Conservation (phyloP, 495 filamentous ascomycete genomes). For the Xanthoparmelia taractica region DNA sequence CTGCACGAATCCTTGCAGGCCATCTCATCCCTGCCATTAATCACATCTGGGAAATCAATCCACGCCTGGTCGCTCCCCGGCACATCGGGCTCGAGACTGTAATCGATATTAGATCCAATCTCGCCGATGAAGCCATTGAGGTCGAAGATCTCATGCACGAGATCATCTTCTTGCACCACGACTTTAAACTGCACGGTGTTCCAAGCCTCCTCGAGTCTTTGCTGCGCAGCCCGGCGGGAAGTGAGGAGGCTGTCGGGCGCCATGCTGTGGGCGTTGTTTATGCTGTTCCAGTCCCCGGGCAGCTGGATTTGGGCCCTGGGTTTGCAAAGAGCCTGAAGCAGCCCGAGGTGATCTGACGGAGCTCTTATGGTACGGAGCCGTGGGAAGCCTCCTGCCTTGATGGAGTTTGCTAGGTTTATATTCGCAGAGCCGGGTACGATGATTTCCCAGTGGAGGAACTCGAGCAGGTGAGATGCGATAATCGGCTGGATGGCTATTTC, state of each 20-base stretch:
- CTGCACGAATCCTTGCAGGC: slow-evolving; percentile 41
- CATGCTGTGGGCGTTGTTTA: slow-evolving; percentile 21
- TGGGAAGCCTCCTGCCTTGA: slow-evolving; percentile 64
- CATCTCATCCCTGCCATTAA: slow-evolving; percentile 31
- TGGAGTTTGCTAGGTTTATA: slow-evolving; percentile 63
- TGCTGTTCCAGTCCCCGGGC: slow-evolving; percentile 42
- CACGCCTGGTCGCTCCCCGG: slow-evolving; percentile 51
- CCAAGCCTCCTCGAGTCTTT: slow-evolving; percentile 48
- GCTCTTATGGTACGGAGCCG: slow-evolving; percentile 58
- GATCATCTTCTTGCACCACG: slow-evolving; percentile 43
- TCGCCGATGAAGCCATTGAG: slow-evolving; percentile 53
- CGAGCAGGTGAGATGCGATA: slow-evolving; percentile 58
- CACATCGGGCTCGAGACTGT: slow-evolving; percentile 50
- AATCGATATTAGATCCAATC: slow-evolving; percentile 48
- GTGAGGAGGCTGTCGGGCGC: slow-evolving; percentile 39
- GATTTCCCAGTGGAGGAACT: slow-evolving; percentile 77
- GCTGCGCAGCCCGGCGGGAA: slow-evolving; percentile 49
- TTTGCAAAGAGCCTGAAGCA: slow-evolving; percentile 62
- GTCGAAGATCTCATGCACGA: slow-evolving; percentile 38
- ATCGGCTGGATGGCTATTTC: slow-evolving; percentile 60
- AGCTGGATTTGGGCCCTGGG: slow-evolving; percentile 47
- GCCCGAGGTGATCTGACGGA: slow-evolving; percentile 65
- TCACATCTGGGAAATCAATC: slow-evolving; percentile 45
- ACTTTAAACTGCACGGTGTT: slow-evolving; percentile 48
- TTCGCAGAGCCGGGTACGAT: slow-evolving; percentile 52